Evolutionary conservation across 2,329 filamentous ascomycete species (phyloP).

Genomic region (Penicillium digitatum): DNA sequence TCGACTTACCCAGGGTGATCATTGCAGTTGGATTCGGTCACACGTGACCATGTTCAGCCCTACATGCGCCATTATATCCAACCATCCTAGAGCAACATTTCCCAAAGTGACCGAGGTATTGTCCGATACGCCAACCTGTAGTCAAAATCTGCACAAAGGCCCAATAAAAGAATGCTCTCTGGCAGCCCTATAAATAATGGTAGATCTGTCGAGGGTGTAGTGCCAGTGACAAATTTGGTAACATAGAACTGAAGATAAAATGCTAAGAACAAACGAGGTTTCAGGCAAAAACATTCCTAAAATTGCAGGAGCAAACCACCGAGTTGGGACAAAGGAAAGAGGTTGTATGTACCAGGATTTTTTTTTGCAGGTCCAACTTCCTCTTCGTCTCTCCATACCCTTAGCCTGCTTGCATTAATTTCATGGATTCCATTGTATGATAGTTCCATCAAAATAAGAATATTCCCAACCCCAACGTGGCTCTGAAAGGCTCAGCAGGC

Average conservation of each 20-base stretch:
- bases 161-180: too few relatives aligned
- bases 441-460: not conserved
- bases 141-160: not conserved
- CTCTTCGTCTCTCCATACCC: not conserved
- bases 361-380: not conserved
- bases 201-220: too few relatives aligned
- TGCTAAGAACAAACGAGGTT: not conserved
- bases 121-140: not conserved
- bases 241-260: too few relatives aligned
- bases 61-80: not conserved
- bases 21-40: not conserved
- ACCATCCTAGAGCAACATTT: too few relatives aligned
- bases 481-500: not conserved
- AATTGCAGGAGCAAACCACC: not conserved
- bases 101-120: not conserved
- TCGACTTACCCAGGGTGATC: too few relatives aligned
- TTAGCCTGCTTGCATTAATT: not conserved
- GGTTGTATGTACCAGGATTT: not conserved
- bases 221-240: not conserved
- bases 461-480: not conserved
- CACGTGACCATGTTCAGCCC: not conserved
- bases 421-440: not conserved
- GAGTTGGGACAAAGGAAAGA: not conserved
- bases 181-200: not conserved
- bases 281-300: not conserved